These are phyloP conservation scores for Coffea humblotiana DNA, from an alignment of 305 asterid species.

Conservation along the genomic window DNA sequence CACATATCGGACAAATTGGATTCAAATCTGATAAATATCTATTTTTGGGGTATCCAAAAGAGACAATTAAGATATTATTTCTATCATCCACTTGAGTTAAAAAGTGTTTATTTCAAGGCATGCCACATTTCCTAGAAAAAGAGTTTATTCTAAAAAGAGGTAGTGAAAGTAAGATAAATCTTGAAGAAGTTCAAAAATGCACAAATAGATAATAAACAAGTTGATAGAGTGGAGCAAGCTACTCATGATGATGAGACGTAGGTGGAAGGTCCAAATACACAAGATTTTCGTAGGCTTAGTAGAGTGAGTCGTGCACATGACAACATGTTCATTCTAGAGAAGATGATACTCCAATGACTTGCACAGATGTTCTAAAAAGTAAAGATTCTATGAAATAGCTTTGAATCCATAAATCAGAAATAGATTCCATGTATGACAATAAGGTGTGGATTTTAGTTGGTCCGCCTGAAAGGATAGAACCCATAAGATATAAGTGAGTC, in stretches of 20 bases:
- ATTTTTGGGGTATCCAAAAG: too few relatives aligned
- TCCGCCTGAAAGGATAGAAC: background rate
- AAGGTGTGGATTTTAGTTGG: too few relatives aligned
- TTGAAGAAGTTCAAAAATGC: background rate
- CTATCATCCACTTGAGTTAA: background rate
- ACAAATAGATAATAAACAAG: background rate
- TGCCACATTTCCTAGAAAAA: background rate
- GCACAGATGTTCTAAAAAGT: background rate
- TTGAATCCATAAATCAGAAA: background rate
- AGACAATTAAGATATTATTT: background rate
- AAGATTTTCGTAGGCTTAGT: background rate
- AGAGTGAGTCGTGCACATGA: background rate
- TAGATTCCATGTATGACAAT: background rate
- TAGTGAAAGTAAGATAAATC: background rate
- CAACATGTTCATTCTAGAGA: background rate
- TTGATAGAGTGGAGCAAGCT: background rate
- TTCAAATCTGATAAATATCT: too few relatives aligned
- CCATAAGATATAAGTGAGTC: background rate
- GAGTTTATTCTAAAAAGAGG: too few relatives aligned
- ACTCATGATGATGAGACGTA: background rate
- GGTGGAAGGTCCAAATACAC: background rate
- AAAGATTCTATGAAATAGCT: too few relatives aligned
- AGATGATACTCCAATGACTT: background rate
- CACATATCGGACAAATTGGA: background rate
- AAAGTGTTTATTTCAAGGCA: background rate